phyloP scores from a whole-genome alignment of 495 filamentous ascomycete genomes.

The Aspergillus incahuasiensis region DNA sequence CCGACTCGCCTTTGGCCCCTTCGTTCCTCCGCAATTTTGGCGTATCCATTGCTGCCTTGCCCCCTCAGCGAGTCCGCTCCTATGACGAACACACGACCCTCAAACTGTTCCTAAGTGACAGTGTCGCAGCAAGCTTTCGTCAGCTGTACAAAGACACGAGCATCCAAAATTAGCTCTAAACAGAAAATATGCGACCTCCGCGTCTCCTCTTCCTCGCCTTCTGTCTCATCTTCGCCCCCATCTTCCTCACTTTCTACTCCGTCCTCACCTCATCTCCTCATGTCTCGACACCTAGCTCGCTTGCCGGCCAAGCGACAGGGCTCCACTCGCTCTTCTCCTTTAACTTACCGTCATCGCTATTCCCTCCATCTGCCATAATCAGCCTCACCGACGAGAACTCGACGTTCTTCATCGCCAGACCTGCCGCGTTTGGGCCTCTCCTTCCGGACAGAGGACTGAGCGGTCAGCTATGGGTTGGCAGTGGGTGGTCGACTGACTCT shows the following conservation, averaged over 20 bases:
- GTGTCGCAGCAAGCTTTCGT: not conserved
- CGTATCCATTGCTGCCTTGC: constrained; percentile 17
- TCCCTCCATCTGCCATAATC: constrained; percentile 91
- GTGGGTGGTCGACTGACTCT: constrained; percentile 60
- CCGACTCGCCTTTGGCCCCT: constrained; percentile 15
- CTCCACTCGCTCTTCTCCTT: constrained; percentile 58
- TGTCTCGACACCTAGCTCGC: constrained; percentile 37
- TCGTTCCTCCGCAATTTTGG: constrained; percentile 9
- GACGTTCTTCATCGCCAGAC: constrained; percentile 89
- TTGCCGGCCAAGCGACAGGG: constrained; percentile 38
- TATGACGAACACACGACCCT: constrained; percentile 29
- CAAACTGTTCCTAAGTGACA: constrained; percentile 35
- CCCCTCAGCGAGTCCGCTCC: constrained; percentile 37
- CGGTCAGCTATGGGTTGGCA: constrained; percentile 84
- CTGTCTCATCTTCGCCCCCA: constrained; percentile 51
- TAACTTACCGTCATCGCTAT: constrained; percentile 69
- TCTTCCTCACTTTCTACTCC: constrained; percentile 49
- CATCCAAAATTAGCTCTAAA: not conserved
- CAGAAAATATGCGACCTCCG: constrained; percentile 49
- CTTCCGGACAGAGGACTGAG: constrained; percentile 72
- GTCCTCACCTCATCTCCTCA: constrained; percentile 39
- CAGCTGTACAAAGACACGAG: not conserved
- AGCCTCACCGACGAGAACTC: constrained; percentile 97
- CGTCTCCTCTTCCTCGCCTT: constrained; percentile 49
- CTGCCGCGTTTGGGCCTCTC: constrained; percentile 86